Percentiles rank a stretch among this genome's conserved stretches.
Evolutionary conservation across 352 stramenopile genomes (phyloP).

Genomic region (Globisporangium nagaii): DNA sequence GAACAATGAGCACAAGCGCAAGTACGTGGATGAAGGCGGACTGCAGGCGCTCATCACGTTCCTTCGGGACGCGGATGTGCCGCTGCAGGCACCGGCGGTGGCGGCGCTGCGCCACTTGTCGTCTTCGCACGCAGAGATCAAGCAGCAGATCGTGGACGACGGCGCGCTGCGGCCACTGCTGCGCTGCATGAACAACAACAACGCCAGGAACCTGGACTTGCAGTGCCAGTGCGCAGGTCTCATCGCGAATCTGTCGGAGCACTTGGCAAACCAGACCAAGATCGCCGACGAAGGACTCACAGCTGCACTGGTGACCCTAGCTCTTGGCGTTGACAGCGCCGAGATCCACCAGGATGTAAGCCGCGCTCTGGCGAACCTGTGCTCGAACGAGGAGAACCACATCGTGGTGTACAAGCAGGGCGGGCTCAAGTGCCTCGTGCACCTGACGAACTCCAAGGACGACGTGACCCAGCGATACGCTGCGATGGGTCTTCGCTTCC

Average conservation of each 20-base stretch:
- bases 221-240: constrained; percentile 91
- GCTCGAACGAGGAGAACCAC: constrained; percentile 94
- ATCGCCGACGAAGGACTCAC: constrained; percentile 92
- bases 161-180: constrained; percentile 82
- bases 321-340: constrained; percentile 59
- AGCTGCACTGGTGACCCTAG: constrained; percentile 75
- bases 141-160: constrained; percentile 78
- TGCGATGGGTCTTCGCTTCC: constrained; percentile 93
- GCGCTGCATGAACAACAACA: constrained; percentile 74
- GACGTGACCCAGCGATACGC: constrained; percentile 94
- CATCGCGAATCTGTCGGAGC: constrained; percentile 92
- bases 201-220: constrained; percentile 86
- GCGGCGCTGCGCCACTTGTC: constrained; percentile 90
- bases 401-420: constrained; percentile 90
- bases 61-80: constrained; percentile 80
- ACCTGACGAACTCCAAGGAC: constrained; percentile 81
- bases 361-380: constrained; percentile 90
- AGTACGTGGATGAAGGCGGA: constrained; percentile 86
- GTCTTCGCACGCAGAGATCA: constrained; percentile 74
- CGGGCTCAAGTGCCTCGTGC: constrained; percentile 86
- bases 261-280: constrained; percentile 84
- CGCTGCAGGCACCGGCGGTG: constrained; percentile 86
- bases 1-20: constrained; percentile 85
- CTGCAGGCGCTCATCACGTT: constrained; percentile 87
- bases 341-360: constrained; percentile 95